Percentiles rank a stretch among this genome's conserved stretches.
Evolutionary conservation across 208 protist genomes (phyloP).

Genomic region (Naegleria fowleri): DNA sequence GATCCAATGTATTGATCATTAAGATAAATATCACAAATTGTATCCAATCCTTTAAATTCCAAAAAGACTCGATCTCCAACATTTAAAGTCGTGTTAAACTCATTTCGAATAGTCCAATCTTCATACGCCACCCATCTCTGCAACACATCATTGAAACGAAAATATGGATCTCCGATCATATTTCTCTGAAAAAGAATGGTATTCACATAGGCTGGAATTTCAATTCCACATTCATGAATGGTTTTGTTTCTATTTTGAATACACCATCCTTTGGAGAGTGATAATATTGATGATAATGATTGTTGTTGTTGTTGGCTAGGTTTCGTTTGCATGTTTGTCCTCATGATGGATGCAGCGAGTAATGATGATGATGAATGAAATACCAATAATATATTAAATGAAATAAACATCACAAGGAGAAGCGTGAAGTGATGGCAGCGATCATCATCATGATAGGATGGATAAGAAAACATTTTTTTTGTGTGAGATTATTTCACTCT

Average conservation of each 20-base stretch:
- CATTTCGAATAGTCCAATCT: background rate
- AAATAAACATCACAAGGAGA: too few relatives aligned
- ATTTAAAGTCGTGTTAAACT: background rate
- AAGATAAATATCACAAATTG: background rate
- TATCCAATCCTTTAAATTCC: slow-evolving; percentile 13
- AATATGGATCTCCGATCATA: slow-evolving; percentile 3
- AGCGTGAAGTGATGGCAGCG: too few relatives aligned
- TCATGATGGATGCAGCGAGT: too few relatives aligned
- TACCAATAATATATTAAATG: too few relatives aligned
- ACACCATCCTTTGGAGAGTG: background rate
- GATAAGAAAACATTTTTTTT: too few relatives aligned
- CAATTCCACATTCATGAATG: background rate
- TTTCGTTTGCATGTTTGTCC: too few relatives aligned
- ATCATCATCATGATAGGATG: too few relatives aligned
- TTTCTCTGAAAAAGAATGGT: background rate
- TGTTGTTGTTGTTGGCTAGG: too few relatives aligned
- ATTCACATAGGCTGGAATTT: background rate
- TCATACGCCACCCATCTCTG: background rate
- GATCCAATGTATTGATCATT: background rate
- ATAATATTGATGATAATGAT: too few relatives aligned
- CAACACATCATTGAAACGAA: background rate
- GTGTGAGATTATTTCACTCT: too few relatives aligned
- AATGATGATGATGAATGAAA: too few relatives aligned
- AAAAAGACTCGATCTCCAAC: background rate
- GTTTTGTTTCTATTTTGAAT: background rate